Conservation (phyloP, 1,284 basidiomycete genomes). For the Vanrija sp. region DNA sequence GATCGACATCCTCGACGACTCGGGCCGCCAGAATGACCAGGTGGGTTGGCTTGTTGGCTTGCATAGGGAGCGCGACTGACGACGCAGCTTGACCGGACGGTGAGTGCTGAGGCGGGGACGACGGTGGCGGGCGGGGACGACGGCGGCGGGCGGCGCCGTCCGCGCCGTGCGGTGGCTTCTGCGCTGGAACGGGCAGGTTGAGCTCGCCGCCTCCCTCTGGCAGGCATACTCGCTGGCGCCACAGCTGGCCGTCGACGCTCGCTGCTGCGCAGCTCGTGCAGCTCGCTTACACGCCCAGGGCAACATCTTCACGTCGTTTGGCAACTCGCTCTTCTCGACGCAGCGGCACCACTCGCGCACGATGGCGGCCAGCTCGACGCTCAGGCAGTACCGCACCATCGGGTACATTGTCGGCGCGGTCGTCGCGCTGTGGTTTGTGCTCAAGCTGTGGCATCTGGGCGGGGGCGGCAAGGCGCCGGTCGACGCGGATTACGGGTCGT, state of each 20-base stretch:
- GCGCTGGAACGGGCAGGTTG: too few relatives aligned
- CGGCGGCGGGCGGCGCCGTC: too few relatives aligned
- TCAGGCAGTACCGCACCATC: slow-evolving; percentile 44
- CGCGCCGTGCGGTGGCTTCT: too few relatives aligned
- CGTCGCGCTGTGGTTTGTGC: slow-evolving; percentile 37
- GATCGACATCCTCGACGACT: slow-evolving; percentile 48
- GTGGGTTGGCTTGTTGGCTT: slow-evolving; percentile 15
- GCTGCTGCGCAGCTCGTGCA: too few relatives aligned
- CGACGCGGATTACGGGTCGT: not conserved
- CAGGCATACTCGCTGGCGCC: too few relatives aligned
- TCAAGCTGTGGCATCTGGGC: slow-evolving; percentile 31
- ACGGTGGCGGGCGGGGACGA: not conserved
- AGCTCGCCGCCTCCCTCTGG: too few relatives aligned
- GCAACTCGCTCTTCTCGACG: slow-evolving; percentile 46
- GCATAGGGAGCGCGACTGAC: slow-evolving; percentile 6
- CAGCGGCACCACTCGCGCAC: slow-evolving; percentile 42
- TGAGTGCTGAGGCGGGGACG: slow-evolving; percentile 16
- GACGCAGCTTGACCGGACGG: slow-evolving; percentile 40
- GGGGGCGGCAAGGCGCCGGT: not conserved
- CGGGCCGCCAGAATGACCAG: slow-evolving; percentile 44
- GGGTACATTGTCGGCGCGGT: slow-evolving; percentile 40
- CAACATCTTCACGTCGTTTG: slow-evolving; percentile 42
- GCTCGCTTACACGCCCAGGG: slow-evolving; percentile 16
- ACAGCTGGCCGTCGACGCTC: too few relatives aligned
- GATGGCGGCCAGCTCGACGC: slow-evolving; percentile 37